Evolutionary conservation across 2,329 filamentous ascomycete genomes (phyloP).

Genomic region (Neodidymelliopsis sp.): DNA sequence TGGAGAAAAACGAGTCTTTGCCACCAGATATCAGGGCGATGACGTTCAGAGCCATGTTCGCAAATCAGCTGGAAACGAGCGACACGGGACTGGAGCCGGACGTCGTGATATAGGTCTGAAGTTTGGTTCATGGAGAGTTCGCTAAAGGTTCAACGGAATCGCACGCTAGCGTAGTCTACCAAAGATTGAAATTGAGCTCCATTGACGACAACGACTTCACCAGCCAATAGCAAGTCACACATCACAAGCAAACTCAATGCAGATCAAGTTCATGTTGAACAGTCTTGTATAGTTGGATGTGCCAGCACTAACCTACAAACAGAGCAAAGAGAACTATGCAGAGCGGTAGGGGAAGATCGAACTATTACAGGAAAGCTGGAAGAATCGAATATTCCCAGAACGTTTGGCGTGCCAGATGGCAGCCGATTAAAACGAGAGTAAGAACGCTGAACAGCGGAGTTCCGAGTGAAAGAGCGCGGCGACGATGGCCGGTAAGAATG

Average conservation of each 20-base stretch:
- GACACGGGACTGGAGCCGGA: not conserved
- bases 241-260: not conserved
- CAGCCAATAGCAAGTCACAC: not conserved
- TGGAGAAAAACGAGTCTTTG: constrained; percentile 94
- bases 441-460: constrained; percentile 40
- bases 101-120: constrained; percentile 7
- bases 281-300: constrained; percentile 37
- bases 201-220: not conserved
- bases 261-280: constrained; percentile 5
- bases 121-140: constrained; percentile 10
- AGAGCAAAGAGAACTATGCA: constrained; percentile 30
- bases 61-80: not conserved
- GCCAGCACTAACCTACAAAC: constrained; percentile 45
- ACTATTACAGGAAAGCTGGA: constrained; percentile 31
- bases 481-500: constrained; percentile 38
- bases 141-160: constrained; percentile 14
- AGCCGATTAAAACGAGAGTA: constrained; percentile 51
- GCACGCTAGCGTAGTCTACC: constrained; percentile 19
- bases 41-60: constrained; percentile 57
- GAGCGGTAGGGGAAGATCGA: constrained; percentile 26
- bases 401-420: constrained; percentile 24
- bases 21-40: constrained; percentile 94
- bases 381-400: constrained; percentile 47
- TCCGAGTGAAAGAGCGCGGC: constrained; percentile 32
- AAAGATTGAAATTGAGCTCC: constrained; percentile 6